Evolutionary conservation across 2,329 filamentous ascomycete genomes (phyloP).

Genomic region (Stemphylium lycopersici): DNA sequence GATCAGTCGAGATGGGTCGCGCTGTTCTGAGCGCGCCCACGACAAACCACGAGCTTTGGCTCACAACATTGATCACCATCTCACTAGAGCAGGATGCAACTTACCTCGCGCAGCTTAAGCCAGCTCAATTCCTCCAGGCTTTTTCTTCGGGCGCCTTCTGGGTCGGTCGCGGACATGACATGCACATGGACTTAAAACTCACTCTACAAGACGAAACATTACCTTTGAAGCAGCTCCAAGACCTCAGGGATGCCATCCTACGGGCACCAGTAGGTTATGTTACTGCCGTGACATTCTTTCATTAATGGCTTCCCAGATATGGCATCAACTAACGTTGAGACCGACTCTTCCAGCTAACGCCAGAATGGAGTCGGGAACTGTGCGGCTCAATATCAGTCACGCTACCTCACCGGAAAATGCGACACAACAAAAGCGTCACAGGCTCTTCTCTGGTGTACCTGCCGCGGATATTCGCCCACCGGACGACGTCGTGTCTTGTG

Average conservation of each 20-base stretch:
- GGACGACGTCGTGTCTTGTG: constrained; percentile 26
- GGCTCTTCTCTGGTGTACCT: constrained; percentile 30
- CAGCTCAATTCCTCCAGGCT: constrained; percentile 20
- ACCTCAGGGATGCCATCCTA: constrained; percentile 32
- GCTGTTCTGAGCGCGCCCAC: constrained; percentile 37
- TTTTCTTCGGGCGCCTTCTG: constrained; percentile 38
- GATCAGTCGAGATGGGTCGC: constrained; percentile 42
- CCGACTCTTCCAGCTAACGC: constrained; percentile 22
- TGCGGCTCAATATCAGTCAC: constrained; percentile 33
- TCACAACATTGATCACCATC: constrained; percentile 44
- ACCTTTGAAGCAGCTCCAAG: constrained; percentile 20
- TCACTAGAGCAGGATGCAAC: constrained; percentile 33
- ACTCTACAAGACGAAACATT: constrained; percentile 35
- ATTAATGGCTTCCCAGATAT: constrained; percentile 33
- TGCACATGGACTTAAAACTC: constrained; percentile 39
- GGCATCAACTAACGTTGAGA: constrained; percentile 42
- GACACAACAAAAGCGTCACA: constrained; percentile 23
- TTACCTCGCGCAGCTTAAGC: constrained; percentile 31
- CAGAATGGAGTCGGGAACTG: constrained; percentile 5
- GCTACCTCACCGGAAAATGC: constrained; percentile 5
- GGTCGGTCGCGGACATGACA: constrained; percentile 40
- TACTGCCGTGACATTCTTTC: not conserved
- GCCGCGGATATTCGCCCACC: constrained; percentile 40
- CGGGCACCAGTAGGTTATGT: constrained; percentile 35
- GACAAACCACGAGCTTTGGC: constrained; percentile 43